Base-by-base conservation (phyloP, 805 yeast species). In the Suhomyces sp. region DNA sequence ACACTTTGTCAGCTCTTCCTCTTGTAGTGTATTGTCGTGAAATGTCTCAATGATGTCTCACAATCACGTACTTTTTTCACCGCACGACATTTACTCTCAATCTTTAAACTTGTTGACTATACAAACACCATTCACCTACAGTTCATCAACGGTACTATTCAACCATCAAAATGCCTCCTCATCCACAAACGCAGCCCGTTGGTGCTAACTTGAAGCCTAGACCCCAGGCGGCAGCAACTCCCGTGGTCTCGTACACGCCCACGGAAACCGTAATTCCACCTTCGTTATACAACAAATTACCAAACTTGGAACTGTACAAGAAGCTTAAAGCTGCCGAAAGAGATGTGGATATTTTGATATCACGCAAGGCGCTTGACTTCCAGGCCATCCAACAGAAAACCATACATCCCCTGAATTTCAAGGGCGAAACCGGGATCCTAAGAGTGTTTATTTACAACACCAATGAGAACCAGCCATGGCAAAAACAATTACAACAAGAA, bases 401-500 rank as follows among this genome's bases (percentile, higher is more conserved):
- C 30, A 50, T 58, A 54, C 70, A 58, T 47, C 68, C 67, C 43
- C 53, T 53, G 29, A 65, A 40, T 51, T 55, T 47, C 40, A 52
- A 57, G 41, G 49, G 63, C 22, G 76, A 75, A 43, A 77, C 77
- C 23, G 81, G 83, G 35, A 70, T 73, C 10, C 70, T 93, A 48
- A 76, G 98, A 38, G 75, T 93, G 12, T 91, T 81, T 53, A 70
- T 93, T 13, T 88, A 90, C 51, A 88, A 86, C 54, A 82, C 87
- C 4, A 68, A 83, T 19, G 85, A 81, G 42, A 85, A 86, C 56
- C 98, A 91, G 63, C 86, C 91, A 28, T 93, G 98, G 98, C 74
- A 68, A 40, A 54, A 54, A 21, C 63, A 58, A 39, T 48, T 56
- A 28, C 40, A 39, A 12, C 58, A 56, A 33, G 46, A 44, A n/a